Evolutionary conservation across 345 rosid genomes (phyloP), one percentile per base, ranked within the genome.

Genomic region (Durio zibethinus): DNA sequence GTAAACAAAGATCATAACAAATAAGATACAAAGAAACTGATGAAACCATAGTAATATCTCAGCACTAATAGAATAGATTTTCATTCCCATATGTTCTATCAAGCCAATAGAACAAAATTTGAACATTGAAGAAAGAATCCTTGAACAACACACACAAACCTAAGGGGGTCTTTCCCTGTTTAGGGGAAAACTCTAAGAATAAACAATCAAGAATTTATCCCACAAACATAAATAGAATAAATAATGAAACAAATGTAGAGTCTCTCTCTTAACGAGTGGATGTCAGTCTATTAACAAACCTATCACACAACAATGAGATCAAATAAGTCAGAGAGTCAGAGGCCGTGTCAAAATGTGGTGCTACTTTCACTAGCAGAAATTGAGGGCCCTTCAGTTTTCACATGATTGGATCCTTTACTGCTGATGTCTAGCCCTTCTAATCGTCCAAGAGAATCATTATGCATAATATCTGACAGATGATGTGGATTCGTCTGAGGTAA

Each of bases 281-380:
- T 73, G 80, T 59, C 83, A 73, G 74, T 62, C 85, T 82, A 82
- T 76, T 45, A 78, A 80, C 79, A 85, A 27, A 73, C 50, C 29
- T 78, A 78, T 8, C 78, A 77, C 79, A 77, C 75, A 82, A 72
- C 69, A 74, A 76, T 29, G 67, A 74, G 67, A 75, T 35, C 57
- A 63, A 33, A 72, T 45, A 52, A 79, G 87, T 82, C 79, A 77
- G 79, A 65, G 72, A 75, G 68, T 63, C 43, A 33, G 23, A 15
- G 35, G 23, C 54, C 59, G 27, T 47, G 38, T 88, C 89, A 90
- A 72, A 81, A 87, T 8, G 90, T 88, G 82, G 87, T 81, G 85
- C 91, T 87, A 79, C 90, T 87, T 83, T 87, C 92, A 80, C 88
- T 85, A 40, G 88, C 91, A 70, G 93, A 91, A 33, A 89, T 73